These are phyloP conservation scores for Porodaedalea pini DNA, from an alignment of 1,284 basidiomycete genomes.

Conservation along the genomic window DNA sequence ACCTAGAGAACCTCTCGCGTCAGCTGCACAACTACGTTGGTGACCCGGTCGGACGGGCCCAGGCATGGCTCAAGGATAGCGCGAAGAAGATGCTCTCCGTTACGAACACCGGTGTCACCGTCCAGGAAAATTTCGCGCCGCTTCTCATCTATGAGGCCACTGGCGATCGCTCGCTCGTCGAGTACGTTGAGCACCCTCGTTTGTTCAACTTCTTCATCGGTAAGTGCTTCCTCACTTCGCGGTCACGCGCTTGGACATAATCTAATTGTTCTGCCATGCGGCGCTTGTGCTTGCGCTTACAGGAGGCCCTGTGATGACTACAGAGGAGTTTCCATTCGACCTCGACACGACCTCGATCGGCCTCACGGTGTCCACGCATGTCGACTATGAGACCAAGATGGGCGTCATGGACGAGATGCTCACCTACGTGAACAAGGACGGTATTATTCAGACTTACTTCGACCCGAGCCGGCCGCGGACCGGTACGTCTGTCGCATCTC, in stretches of 20 bases:
- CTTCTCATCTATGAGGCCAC: conserved; percentile 56
- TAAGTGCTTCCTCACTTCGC: conserved; percentile 20
- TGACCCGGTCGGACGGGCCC: conserved; percentile 43
- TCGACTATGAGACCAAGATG: conserved; percentile 33
- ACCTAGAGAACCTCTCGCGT: conserved; percentile 39
- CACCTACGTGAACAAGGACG: conserved; percentile 44
- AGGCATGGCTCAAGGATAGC: conserved; percentile 38
- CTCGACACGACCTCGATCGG: conserved; percentile 52
- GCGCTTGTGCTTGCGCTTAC: not conserved
- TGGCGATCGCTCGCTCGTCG: conserved; percentile 43
- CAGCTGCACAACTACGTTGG: conserved; percentile 45
- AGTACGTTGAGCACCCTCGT: conserved; percentile 39
- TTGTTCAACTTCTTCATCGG: conserved; percentile 57
- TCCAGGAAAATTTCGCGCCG: conserved; percentile 54
- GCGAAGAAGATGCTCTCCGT: conserved; percentile 43
- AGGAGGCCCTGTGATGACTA: conserved; percentile 32
- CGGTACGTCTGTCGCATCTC: conserved; percentile 22
- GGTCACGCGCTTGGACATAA: conserved; percentile 1
- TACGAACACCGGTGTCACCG: conserved; percentile 39
- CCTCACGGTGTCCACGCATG: conserved; percentile 36
- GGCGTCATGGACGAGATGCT: conserved; percentile 56
- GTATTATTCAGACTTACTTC: conserved; percentile 53
- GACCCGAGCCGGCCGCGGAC: conserved; percentile 48
- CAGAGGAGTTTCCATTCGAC: conserved; percentile 45
- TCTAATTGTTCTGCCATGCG: not conserved